A percentile compares a stretch with the other conserved stretches of the same genome.
phyloP scores from a whole-genome alignment of 805 yeast genomes.

The Lachancea sp. region DNA sequence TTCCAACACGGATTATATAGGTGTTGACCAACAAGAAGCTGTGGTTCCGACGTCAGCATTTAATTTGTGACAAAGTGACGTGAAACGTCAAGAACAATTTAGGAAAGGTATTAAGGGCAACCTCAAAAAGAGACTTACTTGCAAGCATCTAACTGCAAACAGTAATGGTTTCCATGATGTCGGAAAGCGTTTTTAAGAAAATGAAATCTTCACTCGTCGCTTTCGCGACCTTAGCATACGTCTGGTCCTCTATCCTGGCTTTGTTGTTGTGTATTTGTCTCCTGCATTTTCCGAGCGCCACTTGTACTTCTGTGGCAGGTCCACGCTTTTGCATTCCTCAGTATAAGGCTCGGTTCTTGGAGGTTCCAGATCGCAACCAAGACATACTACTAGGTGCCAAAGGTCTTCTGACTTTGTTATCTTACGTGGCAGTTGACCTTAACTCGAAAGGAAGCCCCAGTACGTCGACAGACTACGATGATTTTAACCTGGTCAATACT shows the following conservation, averaged over 20 bases:
- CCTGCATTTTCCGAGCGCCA: conserved; percentile 21
- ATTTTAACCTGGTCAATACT: conserved; percentile 26
- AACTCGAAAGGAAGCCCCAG: conserved; percentile 1
- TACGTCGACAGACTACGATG: conserved; percentile 15
- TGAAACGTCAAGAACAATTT: not conserved
- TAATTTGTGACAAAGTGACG: conserved; percentile 2
- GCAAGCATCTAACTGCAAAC: too few species aligned
- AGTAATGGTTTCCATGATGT: too few species aligned
- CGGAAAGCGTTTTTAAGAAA: not conserved
- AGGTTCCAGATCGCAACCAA: conserved; percentile 18
- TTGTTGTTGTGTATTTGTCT: not conserved
- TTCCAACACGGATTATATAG: not conserved
- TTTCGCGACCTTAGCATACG: not conserved
- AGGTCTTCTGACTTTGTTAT: conserved; percentile 24
- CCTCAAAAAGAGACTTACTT: not conserved
- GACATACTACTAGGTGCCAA: conserved; percentile 22
- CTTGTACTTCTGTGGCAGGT: conserved; percentile 18
- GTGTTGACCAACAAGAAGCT: not conserved
- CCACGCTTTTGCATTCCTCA: conserved; percentile 25
- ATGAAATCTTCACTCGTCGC: not conserved
- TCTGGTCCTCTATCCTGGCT: conserved; percentile 3
- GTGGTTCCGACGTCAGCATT: conserved; percentile 7
- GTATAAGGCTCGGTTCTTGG: conserved; percentile 21
- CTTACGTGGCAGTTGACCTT: conserved; percentile 29
- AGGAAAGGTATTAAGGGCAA: not conserved